Evolutionary conservation across 225 moss, liverwort and hornwort species (phyloP).

Genomic region (Neckera pumila): DNA sequence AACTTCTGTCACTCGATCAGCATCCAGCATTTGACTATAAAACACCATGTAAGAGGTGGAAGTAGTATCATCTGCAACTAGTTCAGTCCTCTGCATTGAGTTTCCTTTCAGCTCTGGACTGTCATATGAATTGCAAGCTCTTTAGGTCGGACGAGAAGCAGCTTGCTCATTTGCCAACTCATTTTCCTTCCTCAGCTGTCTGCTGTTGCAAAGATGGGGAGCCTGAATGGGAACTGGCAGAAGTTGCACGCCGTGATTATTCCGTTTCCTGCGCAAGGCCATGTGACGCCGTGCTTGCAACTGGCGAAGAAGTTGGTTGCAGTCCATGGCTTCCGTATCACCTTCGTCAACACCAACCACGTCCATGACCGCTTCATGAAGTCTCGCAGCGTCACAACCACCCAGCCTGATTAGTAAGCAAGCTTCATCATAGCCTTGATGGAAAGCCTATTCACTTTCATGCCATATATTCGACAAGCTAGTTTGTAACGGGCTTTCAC

Average conservation of each 20-base stretch:
- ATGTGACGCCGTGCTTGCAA: background rate
- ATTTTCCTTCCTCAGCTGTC: background rate
- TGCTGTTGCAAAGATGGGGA: background rate
- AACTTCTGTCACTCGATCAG: no score
- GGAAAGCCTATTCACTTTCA: background rate
- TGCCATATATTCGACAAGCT: background rate
- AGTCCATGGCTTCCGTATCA: background rate
- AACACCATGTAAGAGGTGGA: no score
- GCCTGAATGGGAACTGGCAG: background rate
- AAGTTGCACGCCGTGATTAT: background rate
- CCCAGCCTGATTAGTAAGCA: background rate
- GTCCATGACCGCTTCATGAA: background rate
- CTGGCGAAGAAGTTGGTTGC: background rate
- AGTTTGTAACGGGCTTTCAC: background rate
- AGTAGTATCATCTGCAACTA: no score
- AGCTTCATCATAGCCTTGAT: background rate
- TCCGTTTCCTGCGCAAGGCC: background rate
- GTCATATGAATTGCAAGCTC: background rate
- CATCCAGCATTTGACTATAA: no score
- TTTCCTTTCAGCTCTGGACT: background rate
- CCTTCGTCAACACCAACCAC: background rate
- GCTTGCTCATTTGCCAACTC: background rate
- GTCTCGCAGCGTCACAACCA: background rate
- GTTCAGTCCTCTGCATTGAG: no score
- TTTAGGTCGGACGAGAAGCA: background rate